Evolutionary conservation across 2,329 filamentous ascomycete genomes (phyloP).

Genomic region (Fusarium drepaniforme): DNA sequence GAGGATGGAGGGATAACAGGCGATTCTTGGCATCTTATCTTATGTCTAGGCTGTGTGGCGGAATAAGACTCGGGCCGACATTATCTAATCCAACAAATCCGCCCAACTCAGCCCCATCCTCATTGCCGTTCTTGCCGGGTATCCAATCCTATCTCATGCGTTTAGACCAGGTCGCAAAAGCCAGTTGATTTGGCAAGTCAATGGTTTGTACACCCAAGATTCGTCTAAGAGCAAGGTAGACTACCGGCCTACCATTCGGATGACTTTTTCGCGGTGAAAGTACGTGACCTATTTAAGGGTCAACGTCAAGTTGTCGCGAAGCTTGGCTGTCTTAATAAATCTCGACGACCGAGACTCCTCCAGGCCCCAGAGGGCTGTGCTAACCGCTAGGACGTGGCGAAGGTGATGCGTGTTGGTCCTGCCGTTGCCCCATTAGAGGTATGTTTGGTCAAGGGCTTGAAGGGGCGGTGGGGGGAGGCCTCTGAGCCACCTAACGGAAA

Average conservation of each 20-base stretch:
- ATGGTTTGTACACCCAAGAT: background rate
- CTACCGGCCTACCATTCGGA: background rate
- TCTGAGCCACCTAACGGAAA: too few species aligned
- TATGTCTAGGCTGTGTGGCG: background rate
- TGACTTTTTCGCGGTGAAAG: background rate
- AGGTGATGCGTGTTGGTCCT: background rate
- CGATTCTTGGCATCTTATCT: background rate
- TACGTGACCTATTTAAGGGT: background rate
- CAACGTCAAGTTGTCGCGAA: background rate
- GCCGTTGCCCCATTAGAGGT: background rate
- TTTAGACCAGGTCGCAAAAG: background rate
- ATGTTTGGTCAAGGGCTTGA: background rate
- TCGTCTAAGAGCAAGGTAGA: background rate
- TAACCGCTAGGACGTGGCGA: background rate
- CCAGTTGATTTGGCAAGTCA: background rate
- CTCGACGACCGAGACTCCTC: background rate
- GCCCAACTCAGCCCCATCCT: slow-evolving; percentile 1
- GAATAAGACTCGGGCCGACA: background rate
- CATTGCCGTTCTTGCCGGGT: slow-evolving; percentile 1
- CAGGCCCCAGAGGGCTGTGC: background rate
- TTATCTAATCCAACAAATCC: background rate
- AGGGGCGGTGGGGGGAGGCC: too few species aligned
- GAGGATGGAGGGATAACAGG: background rate
- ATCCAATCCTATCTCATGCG: background rate
- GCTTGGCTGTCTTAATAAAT: background rate